A percentile compares a stretch with the other conserved stretches of the same genome.
Evolutionary conservation across 305 asterid genomes (phyloP).

Genomic region (Fraxinus sp.): DNA sequence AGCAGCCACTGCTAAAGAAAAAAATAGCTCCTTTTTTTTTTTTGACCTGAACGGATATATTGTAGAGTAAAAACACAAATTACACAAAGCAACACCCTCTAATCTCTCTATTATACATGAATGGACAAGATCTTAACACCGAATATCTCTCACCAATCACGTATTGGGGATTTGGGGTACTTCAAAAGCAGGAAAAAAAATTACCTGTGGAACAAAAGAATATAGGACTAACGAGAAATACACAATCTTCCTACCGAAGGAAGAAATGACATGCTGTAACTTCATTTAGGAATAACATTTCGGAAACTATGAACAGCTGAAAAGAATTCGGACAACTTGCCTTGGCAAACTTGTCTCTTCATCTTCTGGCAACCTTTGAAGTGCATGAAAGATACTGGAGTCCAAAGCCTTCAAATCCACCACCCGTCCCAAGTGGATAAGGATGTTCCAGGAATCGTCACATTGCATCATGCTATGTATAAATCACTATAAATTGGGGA

Average conservation of each 20-base stretch:
- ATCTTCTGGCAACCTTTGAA: constrained; percentile 22
- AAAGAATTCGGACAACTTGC: background rate
- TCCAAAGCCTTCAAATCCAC: constrained; percentile 28
- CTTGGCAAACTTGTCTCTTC: constrained; percentile 17
- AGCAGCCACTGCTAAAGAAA: background rate
- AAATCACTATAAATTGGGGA: constrained; percentile 60
- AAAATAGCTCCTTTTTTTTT: background rate
- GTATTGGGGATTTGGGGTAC: constrained; percentile 27
- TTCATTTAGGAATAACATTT: constrained; percentile 23
- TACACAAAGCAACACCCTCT: constrained; percentile 36
- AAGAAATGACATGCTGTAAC: constrained; percentile 20
- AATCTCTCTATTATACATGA: constrained; percentile 35
- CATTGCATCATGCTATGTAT: constrained; percentile 54
- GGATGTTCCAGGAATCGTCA: constrained; percentile 27
- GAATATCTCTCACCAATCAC: constrained; percentile 29
- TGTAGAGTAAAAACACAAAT: constrained; percentile 24
- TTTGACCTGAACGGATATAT: constrained; percentile 30
- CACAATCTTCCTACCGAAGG: constrained; percentile 25
- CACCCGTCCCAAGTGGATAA: constrained; percentile 7
- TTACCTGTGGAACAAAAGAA: constrained; percentile 32
- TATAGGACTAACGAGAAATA: constrained; percentile 22
- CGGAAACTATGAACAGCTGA: constrained; percentile 20
- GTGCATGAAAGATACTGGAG: constrained; percentile 27
- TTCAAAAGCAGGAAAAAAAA: constrained; percentile 20
- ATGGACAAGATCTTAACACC: constrained; percentile 19